Conservation (phyloP, 768 basidiomycete species). For the Serendipita indica region DNA sequence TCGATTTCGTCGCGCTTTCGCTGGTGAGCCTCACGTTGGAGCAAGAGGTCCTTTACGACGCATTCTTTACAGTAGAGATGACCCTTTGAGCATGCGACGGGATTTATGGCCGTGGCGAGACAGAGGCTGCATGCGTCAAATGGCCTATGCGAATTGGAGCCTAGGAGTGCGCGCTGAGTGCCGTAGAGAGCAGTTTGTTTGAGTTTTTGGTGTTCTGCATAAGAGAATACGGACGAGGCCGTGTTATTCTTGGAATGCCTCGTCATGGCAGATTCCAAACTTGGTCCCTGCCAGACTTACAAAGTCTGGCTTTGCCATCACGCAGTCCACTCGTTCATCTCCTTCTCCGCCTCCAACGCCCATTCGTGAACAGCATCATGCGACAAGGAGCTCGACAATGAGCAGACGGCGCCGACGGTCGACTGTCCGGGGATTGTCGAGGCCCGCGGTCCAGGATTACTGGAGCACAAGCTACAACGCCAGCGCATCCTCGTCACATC, state of each 20-base stretch:
- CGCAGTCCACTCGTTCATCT: constrained; percentile 13
- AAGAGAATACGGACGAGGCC: constrained; percentile 77
- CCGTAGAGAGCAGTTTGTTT: constrained; percentile 43
- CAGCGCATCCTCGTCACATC: constrained; percentile 43
- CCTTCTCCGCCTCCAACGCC: constrained; percentile 14
- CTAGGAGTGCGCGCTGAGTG: constrained; percentile 46
- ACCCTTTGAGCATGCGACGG: constrained; percentile 68
- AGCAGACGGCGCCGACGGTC: constrained; percentile 9
- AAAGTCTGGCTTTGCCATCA: background rate
- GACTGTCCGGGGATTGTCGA: constrained; percentile 11
- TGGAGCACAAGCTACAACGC: constrained; percentile 83
- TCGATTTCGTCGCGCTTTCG: constrained; percentile 72
- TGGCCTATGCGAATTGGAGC: constrained; percentile 31
- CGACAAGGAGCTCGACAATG: background rate
- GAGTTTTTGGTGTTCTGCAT: constrained; percentile 74
- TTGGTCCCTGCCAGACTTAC: background rate
- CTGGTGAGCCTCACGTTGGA: constrained; percentile 87
- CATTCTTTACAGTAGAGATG: constrained; percentile 97
- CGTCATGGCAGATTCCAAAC: constrained; percentile 37
- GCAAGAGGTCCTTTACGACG: constrained; percentile 66
- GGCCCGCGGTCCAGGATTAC: constrained; percentile 12
- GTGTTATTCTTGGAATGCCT: constrained; percentile 88
- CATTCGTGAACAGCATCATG: background rate
- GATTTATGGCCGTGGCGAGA: constrained; percentile 66
- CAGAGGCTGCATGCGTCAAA: constrained; percentile 90